Conservation (phyloP, 2,329 filamentous ascomycete species). For the Neofusicoccum umdonicola region DNA sequence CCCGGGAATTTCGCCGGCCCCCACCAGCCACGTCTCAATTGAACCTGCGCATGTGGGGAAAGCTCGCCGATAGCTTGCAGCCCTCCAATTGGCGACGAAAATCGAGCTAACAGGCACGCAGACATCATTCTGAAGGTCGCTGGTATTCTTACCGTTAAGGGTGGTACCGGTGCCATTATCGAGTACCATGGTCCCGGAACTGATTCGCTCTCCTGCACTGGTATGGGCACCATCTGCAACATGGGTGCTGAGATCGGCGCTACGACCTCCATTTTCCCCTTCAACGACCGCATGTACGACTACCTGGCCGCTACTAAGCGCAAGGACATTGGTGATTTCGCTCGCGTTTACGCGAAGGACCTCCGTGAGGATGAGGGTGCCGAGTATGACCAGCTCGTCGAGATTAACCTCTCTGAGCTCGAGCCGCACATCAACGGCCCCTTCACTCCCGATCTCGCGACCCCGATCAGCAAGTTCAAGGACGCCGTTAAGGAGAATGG, state of each 20-base stretch:
- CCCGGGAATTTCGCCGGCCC: slow-evolving; percentile 7
- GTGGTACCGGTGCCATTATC: slow-evolving; percentile 88
- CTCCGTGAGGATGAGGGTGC: slow-evolving; percentile 85
- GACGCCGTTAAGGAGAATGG: slow-evolving; percentile 89
- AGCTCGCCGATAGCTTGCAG: neutral
- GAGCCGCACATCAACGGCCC: slow-evolving; percentile 99
- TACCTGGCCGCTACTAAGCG: slow-evolving; percentile 93
- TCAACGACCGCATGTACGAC: slow-evolving; percentile 97
- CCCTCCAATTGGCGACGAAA: neutral
- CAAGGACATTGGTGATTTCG: slow-evolving; percentile 83
- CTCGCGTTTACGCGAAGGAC: slow-evolving; percentile 78
- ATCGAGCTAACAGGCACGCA: slow-evolving; percentile 33
- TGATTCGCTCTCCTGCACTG: slow-evolving; percentile 72
- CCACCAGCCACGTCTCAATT: neutral
- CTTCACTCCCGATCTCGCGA: slow-evolving; percentile 97
- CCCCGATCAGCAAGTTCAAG: slow-evolving; percentile 96
- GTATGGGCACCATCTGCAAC: slow-evolving; percentile 78
- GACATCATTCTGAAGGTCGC: slow-evolving; percentile 98
- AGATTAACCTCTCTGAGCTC: slow-evolving; percentile 91
- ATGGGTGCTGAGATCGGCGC: slow-evolving; percentile 67
- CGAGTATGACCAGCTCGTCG: slow-evolving; percentile 93
- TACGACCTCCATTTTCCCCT: slow-evolving; percentile 93
- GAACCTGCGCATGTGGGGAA: neutral
- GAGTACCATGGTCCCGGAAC: slow-evolving; percentile 76
- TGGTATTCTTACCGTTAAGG: slow-evolving; percentile 95